A percentile compares a stretch with the other conserved stretches of the same genome.
phyloP scores from a whole-genome alignment of 2,329 filamentous ascomycete species.

The Hirsutella minnesotensis region DNA sequence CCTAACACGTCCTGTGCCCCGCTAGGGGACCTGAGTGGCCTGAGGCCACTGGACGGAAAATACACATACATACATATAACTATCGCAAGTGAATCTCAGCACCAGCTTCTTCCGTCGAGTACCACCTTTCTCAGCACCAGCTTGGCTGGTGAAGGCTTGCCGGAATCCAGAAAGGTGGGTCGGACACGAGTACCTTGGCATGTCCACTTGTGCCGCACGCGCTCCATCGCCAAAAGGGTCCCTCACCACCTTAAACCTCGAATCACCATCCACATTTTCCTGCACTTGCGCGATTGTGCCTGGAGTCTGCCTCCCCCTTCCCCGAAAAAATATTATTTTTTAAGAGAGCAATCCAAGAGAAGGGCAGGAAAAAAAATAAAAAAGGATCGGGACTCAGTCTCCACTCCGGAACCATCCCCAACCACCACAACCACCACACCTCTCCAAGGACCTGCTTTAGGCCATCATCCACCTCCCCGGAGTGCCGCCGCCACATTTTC shows the following conservation, averaged over 20 bases:
- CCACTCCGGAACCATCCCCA: slow-evolving; percentile 33
- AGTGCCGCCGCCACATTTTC: slow-evolving; percentile 16
- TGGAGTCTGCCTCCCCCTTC: slow-evolving; percentile 10
- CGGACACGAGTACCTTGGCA: slow-evolving; percentile 3
- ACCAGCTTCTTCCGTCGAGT: too few relatives aligned
- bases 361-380: slow-evolving; percentile 19
- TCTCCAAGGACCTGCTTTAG: slow-evolving; percentile 26
- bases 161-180: too few relatives aligned
- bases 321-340: slow-evolving; percentile 9
- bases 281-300: slow-evolving; percentile 10
- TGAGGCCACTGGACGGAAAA: too few relatives aligned
- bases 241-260: slow-evolving; percentile 1
- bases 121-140: too few relatives aligned
- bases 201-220: slow-evolving; percentile 1
- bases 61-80: too few relatives aligned
- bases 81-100: too few relatives aligned
- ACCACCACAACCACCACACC: slow-evolving; percentile 26
- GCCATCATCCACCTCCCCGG: slow-evolving; percentile 24
- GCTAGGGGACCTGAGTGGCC: too few relatives aligned
- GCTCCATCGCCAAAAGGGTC: slow-evolving; percentile 2
- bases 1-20: too few relatives aligned
- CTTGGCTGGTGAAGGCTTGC: too few relatives aligned
- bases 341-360: slow-evolving; percentile 1
- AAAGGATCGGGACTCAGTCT: slow-evolving; percentile 31
- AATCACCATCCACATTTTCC: slow-evolving; percentile 7